Evolutionary conservation across 257 asterid genomes (phyloP), one percentile per base, ranked within the genome.

Genomic region (Nyctanthes arbortristis): DNA sequence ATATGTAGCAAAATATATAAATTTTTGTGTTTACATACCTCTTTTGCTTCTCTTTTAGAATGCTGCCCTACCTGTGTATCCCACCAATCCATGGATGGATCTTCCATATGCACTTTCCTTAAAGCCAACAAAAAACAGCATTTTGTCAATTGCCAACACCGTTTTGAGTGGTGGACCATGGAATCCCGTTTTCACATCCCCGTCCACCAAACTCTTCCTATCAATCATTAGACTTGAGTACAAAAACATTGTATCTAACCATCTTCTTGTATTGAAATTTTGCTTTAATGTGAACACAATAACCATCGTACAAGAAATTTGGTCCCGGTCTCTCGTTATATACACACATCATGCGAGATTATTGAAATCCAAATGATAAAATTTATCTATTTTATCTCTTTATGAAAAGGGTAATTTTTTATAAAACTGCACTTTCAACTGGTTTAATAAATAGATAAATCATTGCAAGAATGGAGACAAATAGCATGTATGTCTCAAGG

Each of bases 141-240:
- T 16, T 67, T 55, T 7, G 20, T 24, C 35, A 63, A 79, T 39
- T 74, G 76, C 70, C 39, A 78, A 83, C 80, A 81, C 82, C 67
- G 77, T 14, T 76, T 59, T 34, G 58, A 35, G 71, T 73, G 80
- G 84, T 76, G 87, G 82, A 61, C 84, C 76, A 69, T 18, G 55
- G 28, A 39, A 70, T 49, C 22, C 62, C 34, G 33, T 65, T 73
- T 32, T 22, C 71, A 71, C 33, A 63, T 37, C 84, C 81, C 89
- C 84, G 82, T 82, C 84, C 89, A 80, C 79, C 75, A 70, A 80
- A 61, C 56, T 24, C 45, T 35, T 69, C 66, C 62, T 29, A 67
- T 12, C 54, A 54, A 61, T 75, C 80, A 82, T 76, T 73, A 59
- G 80, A 76, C 80, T 56, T 54, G 62, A 73, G 75, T 79, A 78